Evolutionary conservation across 1,139 yeast genomes (phyloP).

Genomic region (Maudiozyma humilis): DNA sequence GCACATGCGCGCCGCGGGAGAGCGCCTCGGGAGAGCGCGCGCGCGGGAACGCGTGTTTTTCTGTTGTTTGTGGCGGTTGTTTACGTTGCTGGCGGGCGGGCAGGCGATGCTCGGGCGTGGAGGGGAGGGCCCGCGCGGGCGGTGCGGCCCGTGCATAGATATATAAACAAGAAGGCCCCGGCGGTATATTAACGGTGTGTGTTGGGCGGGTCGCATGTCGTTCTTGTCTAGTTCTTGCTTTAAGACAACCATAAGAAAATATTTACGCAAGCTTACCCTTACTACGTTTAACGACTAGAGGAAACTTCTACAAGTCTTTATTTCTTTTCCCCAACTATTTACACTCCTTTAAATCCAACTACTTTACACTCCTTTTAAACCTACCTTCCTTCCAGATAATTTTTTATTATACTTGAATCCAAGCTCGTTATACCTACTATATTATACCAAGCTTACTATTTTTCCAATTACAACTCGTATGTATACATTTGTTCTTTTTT

Average conservation of each 20-base stretch:
- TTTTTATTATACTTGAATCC: background rate
- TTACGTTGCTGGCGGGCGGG: background rate
- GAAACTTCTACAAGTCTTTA: background rate
- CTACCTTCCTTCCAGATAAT: background rate
- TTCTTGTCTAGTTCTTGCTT: background rate
- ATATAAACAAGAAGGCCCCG: background rate
- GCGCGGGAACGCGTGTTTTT: too few relatives aligned
- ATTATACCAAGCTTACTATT: background rate
- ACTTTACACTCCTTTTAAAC: constrained; percentile 12
- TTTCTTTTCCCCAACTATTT: constrained; percentile 14
- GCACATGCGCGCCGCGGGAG: too few relatives aligned
- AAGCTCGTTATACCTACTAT: constrained; percentile 1
- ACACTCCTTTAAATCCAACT: constrained; percentile 14
- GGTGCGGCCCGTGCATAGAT: background rate
- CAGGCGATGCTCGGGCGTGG: background rate
- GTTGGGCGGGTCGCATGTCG: background rate
- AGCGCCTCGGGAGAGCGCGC: background rate
- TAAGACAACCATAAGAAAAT: constrained; percentile 1
- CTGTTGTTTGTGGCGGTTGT: too few relatives aligned
- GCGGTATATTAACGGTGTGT: background rate
- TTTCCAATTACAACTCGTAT: constrained; percentile 1
- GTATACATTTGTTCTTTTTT: background rate
- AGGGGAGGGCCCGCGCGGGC: background rate
- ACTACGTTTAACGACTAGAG: background rate
- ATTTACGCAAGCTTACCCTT: background rate